Evolutionary conservation across 768 basidiomycete genomes (phyloP), one percentile per base, ranked within the genome.

Genomic region (Mrakia frigida): DNA sequence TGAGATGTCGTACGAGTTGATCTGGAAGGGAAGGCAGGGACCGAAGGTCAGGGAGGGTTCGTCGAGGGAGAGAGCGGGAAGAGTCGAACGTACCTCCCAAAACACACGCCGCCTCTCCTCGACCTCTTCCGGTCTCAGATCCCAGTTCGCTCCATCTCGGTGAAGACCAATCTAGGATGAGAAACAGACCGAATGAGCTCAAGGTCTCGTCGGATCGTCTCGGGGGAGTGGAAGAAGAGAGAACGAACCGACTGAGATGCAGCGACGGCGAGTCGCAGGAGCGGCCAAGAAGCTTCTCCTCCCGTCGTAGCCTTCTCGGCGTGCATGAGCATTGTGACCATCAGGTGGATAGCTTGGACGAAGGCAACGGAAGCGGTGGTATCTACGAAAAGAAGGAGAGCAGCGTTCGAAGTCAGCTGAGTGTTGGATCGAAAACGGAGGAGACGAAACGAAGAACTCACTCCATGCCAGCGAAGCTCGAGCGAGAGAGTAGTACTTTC

Each of bases 71-170:
- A 21, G 18, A 21, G 2, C 9, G 16, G 46, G 46, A 21, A 9
- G 46, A 46, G 46, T 50, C 37, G 46, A 70, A 70, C 52, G 35
- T 1, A 75, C 63, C 52, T 77, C 75, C 43, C 70, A 70, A 37
- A 71, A 73, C 25, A 70, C 60, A 3, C 75, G 41, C 35, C 75
- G 59, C 18, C 75, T 41, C 37, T 77, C 75, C 16, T 77, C 70
- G n/a, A 71, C 70, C 39, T 77, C 75, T n/a, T 70, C 75, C 23
- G 70, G 50, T 16, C 52, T 60, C 46, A 77, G 70, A 21, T 70
- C 61, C 75, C 75, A 77, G 53, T 77, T 71, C 11, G 59, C 53
- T 3, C 75, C 75, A 50, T 77, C 75, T 37, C 75, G 70, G 61
- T 77, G 75, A 11, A 77, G 61, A 6, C 75, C 75, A 23, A 77